Conservation (phyloP, 768 basidiomycete genomes). For the Suillus decipiens region DNA sequence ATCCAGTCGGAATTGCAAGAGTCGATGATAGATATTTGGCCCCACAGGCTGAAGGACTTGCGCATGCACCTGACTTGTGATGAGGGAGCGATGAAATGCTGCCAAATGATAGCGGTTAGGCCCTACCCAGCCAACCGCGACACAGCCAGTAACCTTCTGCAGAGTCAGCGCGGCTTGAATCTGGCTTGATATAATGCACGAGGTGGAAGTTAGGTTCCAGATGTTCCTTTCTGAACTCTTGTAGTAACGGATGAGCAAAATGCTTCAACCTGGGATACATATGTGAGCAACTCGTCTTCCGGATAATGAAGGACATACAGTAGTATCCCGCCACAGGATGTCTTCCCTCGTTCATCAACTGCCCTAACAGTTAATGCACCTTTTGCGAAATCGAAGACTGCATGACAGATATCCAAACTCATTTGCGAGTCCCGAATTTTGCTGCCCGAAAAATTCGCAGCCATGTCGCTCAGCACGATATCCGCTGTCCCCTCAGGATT, state of each 20-base stretch:
- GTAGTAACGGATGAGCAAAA: constrained; percentile 73
- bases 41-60: background rate
- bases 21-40: background rate
- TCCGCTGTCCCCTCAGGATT: constrained; percentile 58
- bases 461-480: constrained; percentile 89
- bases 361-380: constrained; percentile 50
- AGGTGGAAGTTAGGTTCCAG: constrained; percentile 65
- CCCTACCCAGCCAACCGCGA: constrained; percentile 55
- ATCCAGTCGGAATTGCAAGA: background rate
- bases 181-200: constrained; percentile 77
- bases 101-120: background rate
- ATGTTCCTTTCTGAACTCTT: constrained; percentile 59
- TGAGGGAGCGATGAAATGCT: background rate
- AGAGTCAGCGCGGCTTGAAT: constrained; percentile 76
- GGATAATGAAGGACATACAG: constrained; percentile 46
- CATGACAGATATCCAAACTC: constrained; percentile 72
- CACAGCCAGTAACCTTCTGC: constrained; percentile 89
- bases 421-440: constrained; percentile 61
- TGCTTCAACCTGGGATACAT: constrained; percentile 68
- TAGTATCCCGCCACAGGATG: constrained; percentile 40
- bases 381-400: constrained; percentile 70
- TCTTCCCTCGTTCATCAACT: constrained; percentile 48
- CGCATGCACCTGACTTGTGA: background rate
- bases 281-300: constrained; percentile 4
- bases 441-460: constrained; percentile 79